A percentile compares a stretch with the other conserved stretches of the same genome.
Evolutionary conservation across 345 rosid species (phyloP).

Genomic region (Brassica cretica): DNA sequence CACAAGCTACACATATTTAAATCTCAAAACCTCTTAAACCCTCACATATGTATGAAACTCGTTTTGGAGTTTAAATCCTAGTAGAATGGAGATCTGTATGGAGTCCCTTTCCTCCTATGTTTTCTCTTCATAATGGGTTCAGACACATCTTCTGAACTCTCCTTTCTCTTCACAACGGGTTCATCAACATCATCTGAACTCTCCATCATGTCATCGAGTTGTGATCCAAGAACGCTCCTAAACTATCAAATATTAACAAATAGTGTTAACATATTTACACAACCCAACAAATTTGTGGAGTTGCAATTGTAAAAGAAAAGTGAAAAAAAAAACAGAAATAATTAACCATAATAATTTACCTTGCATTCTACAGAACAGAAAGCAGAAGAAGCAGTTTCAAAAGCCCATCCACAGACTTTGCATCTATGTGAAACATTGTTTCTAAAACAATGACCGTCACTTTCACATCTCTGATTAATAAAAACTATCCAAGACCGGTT

Average conservation of each 20-base stretch:
- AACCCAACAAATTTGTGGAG: background rate
- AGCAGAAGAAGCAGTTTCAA: constrained; percentile 16
- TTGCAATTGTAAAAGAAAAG: background rate
- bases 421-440: constrained; percentile 18
- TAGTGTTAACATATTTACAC: background rate
- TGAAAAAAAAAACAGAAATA: background rate
- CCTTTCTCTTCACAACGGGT: constrained; percentile 1
- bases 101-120: constrained; percentile 30
- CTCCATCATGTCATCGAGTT: constrained; percentile 29
- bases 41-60: background rate
- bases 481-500: background rate
- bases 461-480: constrained; percentile 22
- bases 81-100: constrained; percentile 20
- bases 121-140: background rate
- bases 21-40: background rate
- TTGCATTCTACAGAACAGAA: constrained; percentile 40
- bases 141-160: constrained; percentile 3
- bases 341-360: constrained; percentile 8
- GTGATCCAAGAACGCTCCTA: background rate
- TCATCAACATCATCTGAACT: background rate
- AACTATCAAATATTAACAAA: constrained; percentile 18
- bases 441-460: constrained; percentile 3
- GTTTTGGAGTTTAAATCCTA: constrained; percentile 12
- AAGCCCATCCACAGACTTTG: constrained; percentile 27
- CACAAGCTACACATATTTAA: background rate